phyloP scores from a whole-genome alignment of 495 filamentous ascomycete species.

The Penicillium roqueforti region DNA sequence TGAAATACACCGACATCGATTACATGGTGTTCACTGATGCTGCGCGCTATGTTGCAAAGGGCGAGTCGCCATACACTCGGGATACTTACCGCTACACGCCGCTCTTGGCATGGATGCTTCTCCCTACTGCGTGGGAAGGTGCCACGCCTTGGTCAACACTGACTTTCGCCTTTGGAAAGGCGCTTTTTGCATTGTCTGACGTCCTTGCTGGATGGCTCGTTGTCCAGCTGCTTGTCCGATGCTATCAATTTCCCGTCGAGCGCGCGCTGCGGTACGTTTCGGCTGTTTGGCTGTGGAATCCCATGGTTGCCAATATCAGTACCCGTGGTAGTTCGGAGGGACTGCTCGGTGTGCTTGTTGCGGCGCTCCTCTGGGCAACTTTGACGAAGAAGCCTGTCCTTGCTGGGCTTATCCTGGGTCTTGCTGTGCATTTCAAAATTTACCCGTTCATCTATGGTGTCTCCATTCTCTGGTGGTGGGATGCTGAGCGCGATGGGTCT shows the following conservation, averaged over 20 bases:
- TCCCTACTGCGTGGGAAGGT: constrained; percentile 67
- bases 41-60: constrained; percentile 63
- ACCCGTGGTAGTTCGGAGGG: constrained; percentile 93
- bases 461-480: constrained; percentile 85
- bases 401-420: constrained; percentile 72
- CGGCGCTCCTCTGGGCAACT: constrained; percentile 77
- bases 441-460: constrained; percentile 94
- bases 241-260: constrained; percentile 43
- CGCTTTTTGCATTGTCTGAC: constrained; percentile 78
- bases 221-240: constrained; percentile 50
- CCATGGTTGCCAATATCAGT: constrained; percentile 96
- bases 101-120: constrained; percentile 80
- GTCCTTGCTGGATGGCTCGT: constrained; percentile 86
- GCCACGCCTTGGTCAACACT: constrained; percentile 20
- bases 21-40: constrained; percentile 99
- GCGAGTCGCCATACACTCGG: constrained; percentile 72
- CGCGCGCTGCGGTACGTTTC: constrained; percentile 65
- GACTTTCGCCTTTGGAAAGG: constrained; percentile 77
- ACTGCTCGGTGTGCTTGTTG: constrained; percentile 75
- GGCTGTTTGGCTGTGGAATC: constrained; percentile 88
- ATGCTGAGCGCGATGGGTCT: constrained; percentile 42
- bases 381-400: constrained; percentile 52
- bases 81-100: constrained; percentile 98
- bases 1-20: constrained; percentile 99
- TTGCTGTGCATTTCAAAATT: constrained; percentile 95